phyloP scores from a whole-genome alignment of 1,284 basidiomycete genomes.

The Puccinia horiana region DNA sequence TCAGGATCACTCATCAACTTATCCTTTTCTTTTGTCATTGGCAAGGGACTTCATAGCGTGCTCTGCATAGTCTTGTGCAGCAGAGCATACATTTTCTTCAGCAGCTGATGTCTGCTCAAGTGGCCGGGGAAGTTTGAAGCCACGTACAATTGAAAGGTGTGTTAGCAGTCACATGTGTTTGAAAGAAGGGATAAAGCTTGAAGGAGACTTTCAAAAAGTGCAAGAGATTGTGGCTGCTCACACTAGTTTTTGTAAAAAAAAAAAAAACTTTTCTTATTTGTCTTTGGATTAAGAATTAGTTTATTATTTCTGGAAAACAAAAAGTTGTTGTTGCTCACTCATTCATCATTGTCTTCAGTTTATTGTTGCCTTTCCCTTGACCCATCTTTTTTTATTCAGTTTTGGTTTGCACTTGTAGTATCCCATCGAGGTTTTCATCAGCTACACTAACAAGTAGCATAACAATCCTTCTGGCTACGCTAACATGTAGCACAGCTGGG shows the following conservation, averaged over 20 bases:
- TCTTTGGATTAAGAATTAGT: neutral
- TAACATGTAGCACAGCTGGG: too few relatives aligned
- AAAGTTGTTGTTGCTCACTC: too few relatives aligned
- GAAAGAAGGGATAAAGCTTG: neutral
- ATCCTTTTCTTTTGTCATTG: neutral
- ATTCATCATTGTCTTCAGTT: too few relatives aligned
- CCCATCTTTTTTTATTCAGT: too few relatives aligned
- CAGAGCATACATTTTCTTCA: slow-evolving; percentile 16
- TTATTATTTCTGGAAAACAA: neutral
- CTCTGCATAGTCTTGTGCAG: slow-evolving; percentile 12
- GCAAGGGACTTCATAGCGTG: neutral
- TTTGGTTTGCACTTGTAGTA: too few relatives aligned
- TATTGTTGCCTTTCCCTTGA: too few relatives aligned
- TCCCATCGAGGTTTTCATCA: too few relatives aligned
- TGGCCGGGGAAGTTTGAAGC: neutral
- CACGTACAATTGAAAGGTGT: slow-evolving; percentile 7
- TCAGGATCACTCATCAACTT: neutral
- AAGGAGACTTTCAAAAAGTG: slow-evolving; percentile 2
- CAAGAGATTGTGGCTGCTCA: neutral
- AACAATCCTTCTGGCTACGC: too few relatives aligned
- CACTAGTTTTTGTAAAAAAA: neutral
- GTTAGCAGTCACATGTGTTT: too few relatives aligned
- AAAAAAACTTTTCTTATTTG: neutral
- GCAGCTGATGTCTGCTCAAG: slow-evolving; percentile 13
- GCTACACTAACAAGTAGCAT: too few relatives aligned